Percentiles rank a stretch among this genome's conserved stretches.
Conservation (phyloP, 352 stramenopile genomes). For the Phytophthora foliorum region DNA sequence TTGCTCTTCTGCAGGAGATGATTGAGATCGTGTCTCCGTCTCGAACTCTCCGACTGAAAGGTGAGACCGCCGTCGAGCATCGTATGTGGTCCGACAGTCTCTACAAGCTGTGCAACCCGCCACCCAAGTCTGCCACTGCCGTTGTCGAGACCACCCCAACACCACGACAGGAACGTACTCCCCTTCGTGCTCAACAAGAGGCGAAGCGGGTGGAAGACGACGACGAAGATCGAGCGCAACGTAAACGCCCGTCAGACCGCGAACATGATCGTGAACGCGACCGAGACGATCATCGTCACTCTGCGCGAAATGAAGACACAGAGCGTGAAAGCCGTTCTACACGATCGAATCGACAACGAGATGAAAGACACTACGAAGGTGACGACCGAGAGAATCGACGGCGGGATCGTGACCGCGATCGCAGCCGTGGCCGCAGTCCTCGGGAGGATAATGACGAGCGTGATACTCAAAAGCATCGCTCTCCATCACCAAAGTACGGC, state of each 20-base stretch:
- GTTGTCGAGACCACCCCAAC: constrained; percentile 13
- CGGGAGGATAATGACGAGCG: constrained; percentile 16
- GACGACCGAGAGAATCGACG: constrained; percentile 14
- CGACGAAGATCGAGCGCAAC: constrained; percentile 31
- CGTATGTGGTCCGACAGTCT: constrained; percentile 86
- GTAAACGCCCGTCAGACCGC: constrained; percentile 19
- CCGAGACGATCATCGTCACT: constrained; percentile 8
- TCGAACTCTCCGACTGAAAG: constrained; percentile 80
- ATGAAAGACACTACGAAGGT: constrained; percentile 20
- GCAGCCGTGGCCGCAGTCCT: constrained; percentile 12
- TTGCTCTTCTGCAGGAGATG: constrained; percentile 58
- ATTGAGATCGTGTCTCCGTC: constrained; percentile 85
- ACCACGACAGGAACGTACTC: constrained; percentile 20
- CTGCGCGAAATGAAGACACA: constrained; percentile 8
- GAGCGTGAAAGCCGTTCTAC: constrained; percentile 14
- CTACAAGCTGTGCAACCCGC: constrained; percentile 73
- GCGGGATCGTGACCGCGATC: constrained; percentile 6
- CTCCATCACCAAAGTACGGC: constrained; percentile 18
- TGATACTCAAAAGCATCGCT: constrained; percentile 19
- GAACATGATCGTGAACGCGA: constrained; percentile 19
- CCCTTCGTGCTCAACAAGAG: constrained; percentile 19
- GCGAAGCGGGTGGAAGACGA: constrained; percentile 23
- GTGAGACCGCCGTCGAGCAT: constrained; percentile 83
- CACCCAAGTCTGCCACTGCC: constrained; percentile 23
- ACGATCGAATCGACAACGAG: constrained; percentile 23